phyloP scores from a whole-genome alignment of 805 yeast genomes.

The Sugiyamaella lignohabitans region DNA sequence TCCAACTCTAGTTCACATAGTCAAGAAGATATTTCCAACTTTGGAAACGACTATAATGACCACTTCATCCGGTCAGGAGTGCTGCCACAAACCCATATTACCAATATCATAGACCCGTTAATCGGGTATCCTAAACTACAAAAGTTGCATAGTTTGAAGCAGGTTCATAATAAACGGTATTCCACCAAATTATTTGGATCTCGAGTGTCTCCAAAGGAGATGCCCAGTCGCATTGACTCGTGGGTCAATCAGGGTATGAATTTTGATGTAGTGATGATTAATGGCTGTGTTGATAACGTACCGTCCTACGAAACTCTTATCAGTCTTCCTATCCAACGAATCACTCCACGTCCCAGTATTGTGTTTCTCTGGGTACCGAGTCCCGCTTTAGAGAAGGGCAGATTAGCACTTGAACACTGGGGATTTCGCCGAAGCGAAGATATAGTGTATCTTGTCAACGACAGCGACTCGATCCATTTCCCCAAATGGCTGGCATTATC shows the following conservation, averaged over 20 bases:
- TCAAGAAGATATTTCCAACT: slow-evolving; percentile 20
- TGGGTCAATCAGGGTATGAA: slow-evolving; percentile 58
- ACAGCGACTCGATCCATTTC: slow-evolving; percentile 55
- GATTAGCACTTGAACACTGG: slow-evolving; percentile 43
- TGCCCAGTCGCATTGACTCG: slow-evolving; percentile 48
- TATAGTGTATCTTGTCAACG: slow-evolving; percentile 71
- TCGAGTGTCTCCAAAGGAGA: slow-evolving; percentile 44
- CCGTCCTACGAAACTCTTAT: slow-evolving; percentile 55
- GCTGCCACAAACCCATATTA: slow-evolving; percentile 56
- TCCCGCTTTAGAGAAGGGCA: slow-evolving; percentile 53
- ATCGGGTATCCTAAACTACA: slow-evolving; percentile 85
- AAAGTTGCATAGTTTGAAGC: slow-evolving; percentile 58
- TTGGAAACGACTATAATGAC: slow-evolving; percentile 69
- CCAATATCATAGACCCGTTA: slow-evolving; percentile 59
- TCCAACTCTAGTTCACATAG: background rate
- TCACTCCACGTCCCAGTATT: slow-evolving; percentile 82
- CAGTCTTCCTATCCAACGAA: slow-evolving; percentile 60
- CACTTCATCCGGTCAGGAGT: slow-evolving; percentile 57
- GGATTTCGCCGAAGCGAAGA: slow-evolving; percentile 87
- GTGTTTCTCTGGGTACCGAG: slow-evolving; percentile 84
- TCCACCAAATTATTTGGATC: slow-evolving; percentile 63
- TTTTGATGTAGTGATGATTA: slow-evolving; percentile 90
- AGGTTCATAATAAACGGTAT: slow-evolving; percentile 45
- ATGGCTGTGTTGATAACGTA: slow-evolving; percentile 73
- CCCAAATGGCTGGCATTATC: slow-evolving; percentile 45